These are phyloP conservation scores for Paecilomyces fulvus DNA, from an alignment of 2,329 filamentous ascomycete genomes.

Conservation along the genomic window DNA sequence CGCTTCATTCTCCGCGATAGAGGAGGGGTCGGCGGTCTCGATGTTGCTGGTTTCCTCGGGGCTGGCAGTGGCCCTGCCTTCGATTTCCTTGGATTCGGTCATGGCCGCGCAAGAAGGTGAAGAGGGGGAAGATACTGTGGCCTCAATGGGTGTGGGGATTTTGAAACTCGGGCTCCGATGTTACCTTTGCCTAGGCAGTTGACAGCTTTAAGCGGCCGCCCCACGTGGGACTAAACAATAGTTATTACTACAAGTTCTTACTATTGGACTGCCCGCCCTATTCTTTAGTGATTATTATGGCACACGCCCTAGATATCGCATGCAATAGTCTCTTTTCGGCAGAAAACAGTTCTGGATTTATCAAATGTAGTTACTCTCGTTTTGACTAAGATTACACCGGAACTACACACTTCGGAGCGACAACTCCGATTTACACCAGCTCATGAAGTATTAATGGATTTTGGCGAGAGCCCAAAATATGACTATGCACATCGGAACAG, in stretches of 20 bases:
- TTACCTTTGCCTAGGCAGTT: neutral
- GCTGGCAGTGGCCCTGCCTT: conserved; percentile 23
- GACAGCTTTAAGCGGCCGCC: neutral
- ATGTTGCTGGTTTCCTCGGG: conserved; percentile 2
- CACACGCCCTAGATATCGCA: neutral
- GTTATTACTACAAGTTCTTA: too few species aligned
- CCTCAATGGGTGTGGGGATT: conserved; percentile 1
- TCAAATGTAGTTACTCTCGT: neutral
- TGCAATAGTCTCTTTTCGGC: neutral
- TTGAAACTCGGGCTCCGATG: neutral
- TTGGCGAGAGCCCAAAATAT: neutral
- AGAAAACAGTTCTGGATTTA: neutral
- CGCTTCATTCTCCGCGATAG: conserved; percentile 33
- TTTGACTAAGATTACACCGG: neutral
- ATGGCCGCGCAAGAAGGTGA: conserved; percentile 14
- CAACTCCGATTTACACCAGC: neutral
- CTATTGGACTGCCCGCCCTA: neutral
- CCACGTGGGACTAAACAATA: neutral
- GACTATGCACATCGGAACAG: neutral
- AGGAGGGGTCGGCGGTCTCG: conserved; percentile 20
- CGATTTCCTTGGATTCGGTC: conserved; percentile 25
- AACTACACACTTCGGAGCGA: neutral
- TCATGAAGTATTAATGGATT: too few species aligned
- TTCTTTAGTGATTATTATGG: neutral
- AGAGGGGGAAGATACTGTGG: conserved; percentile 5